These are phyloP conservation scores for Gloeophyllum trabeum DNA, from an alignment of 768 basidiomycete species.

Conservation along the genomic window DNA sequence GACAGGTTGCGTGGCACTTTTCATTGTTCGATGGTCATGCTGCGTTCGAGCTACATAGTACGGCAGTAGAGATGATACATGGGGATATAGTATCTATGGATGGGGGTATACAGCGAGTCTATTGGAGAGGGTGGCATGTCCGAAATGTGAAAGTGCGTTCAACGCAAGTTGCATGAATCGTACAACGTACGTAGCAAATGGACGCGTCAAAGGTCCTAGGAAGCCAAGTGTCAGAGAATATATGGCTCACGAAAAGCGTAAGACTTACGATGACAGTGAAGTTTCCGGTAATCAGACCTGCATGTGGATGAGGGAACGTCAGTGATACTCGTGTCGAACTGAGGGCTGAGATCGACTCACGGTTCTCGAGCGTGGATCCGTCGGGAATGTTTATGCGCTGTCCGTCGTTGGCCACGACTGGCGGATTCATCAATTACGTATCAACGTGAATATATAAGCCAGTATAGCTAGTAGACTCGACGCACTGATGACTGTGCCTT, in stretches of 20 bases:
- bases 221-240: not conserved
- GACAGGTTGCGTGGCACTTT: too few species aligned
- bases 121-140: too few species aligned
- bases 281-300: not conserved
- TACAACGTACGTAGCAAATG: too few species aligned
- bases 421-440: not conserved
- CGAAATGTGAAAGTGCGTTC: too few species aligned
- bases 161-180: too few species aligned
- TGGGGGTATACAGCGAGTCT: too few species aligned
- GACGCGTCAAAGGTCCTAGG: not conserved
- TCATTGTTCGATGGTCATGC: too few species aligned
- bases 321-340: not conserved
- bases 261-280: not conserved
- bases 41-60: too few species aligned
- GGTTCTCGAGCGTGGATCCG: conserved; percentile 43
- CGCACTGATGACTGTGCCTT: conserved; percentile 53
- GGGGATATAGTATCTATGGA: too few species aligned
- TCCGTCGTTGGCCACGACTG: conserved; percentile 43
- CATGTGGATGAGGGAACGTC: not conserved
- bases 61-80: too few species aligned
- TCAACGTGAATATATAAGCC: conserved; percentile 1
- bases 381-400: conserved; percentile 48
- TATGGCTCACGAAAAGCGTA: not conserved
- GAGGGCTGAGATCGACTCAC: conserved; percentile 13
- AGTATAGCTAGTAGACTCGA: not conserved